Evolutionary conservation across 345 rosid species (phyloP).

Genomic region (Orychophragmus violaceus): DNA sequence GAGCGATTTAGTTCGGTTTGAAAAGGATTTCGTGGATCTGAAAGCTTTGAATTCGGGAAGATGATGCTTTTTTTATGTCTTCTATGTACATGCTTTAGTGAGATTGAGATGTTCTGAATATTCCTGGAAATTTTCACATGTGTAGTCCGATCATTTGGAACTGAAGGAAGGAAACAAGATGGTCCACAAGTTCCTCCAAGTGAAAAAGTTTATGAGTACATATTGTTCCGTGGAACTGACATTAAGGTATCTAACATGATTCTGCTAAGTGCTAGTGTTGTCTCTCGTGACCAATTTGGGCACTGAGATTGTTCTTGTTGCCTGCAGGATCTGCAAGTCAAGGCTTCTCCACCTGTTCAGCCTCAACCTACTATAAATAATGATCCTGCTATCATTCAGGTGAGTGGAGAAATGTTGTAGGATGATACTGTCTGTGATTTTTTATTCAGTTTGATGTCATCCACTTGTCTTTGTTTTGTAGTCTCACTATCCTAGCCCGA

Average conservation of each 20-base stretch:
- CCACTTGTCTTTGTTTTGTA: conserved; percentile 30
- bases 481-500: conserved; percentile 81
- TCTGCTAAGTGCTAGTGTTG: background rate
- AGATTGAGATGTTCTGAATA: conserved; percentile 17
- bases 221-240: conserved; percentile 59
- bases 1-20: too few species aligned
- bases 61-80: too few species aligned
- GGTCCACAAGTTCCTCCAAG: conserved; percentile 58
- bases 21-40: too few species aligned
- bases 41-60: too few species aligned
- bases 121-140: background rate
- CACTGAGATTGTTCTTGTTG: conserved; percentile 1
- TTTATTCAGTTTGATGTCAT: conserved; percentile 1
- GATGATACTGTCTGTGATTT: background rate
- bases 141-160: conserved; percentile 66
- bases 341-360: conserved; percentile 79
- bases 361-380: conserved; percentile 58
- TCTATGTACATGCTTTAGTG: background rate
- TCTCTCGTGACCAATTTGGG: background rate
- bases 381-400: conserved; percentile 97
- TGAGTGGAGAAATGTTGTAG: conserved; percentile 17
- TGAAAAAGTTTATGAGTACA: conserved; percentile 67
- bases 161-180: conserved; percentile 67
- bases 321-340: conserved; percentile 93
- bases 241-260: conserved; percentile 41